Evolutionary conservation across 169 alveolate genomes (phyloP), one percentile per base, ranked within the genome.

Genomic region (Plasmodium inui): DNA sequence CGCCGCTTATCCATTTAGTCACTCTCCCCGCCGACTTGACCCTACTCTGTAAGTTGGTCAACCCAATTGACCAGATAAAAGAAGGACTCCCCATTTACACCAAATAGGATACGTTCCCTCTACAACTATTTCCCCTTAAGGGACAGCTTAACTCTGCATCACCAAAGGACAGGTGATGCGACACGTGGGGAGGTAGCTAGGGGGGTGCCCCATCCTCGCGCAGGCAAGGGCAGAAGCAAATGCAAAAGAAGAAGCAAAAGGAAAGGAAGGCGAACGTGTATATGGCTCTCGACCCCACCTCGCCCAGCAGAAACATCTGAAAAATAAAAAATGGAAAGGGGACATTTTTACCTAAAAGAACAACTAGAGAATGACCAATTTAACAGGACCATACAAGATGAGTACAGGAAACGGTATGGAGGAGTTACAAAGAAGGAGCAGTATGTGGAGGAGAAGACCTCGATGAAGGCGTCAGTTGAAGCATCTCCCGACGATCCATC

Each of bases 311-410:
- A 3, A 82, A 17, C 39, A 3, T 9, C 10, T 12, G 41, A 12
- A 30, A 2, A 19, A 3, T 19, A 86, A 34, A 84, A 30, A 32
- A 72, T 73, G 83, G 92, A 76, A 17, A 44, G 73, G 32, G 71
- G 76, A n/a, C 22, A 30, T 26, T 53, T 53, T 55, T 44, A 76
- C 61, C 34, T 86, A 39, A 76, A 32, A 22, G 93, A 86, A 76
- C 32, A 86, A 86, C 57, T 86, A 9, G 30, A 78, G 71, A 37
- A 55, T 53, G 93, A 86, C 41, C 37, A 86, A 19, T 86, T 74
- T 34, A 86, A 86, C 32, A 46, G 30, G 46, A 53, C 37, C 14
- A 55, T 55, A 32, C 82, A 86, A 73, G 82, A 86, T 53, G 82
- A 86, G 55, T 86, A 86, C 81, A 86, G 34, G 81, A 39, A 12